Evolutionary conservation across 306 rosid species (phyloP).

Genomic region (Acmispon strigosus): DNA sequence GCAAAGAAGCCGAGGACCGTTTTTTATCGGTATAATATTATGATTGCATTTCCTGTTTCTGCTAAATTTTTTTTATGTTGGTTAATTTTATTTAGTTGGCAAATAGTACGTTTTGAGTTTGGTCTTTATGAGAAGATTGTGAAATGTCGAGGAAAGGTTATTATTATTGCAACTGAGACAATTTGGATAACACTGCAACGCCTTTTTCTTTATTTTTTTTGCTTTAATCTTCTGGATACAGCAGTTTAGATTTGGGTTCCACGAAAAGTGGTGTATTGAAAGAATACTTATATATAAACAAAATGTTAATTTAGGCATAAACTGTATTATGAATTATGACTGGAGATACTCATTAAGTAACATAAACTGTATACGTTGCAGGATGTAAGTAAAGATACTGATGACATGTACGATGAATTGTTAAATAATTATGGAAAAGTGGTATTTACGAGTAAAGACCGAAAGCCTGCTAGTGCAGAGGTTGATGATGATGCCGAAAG

Average conservation of each 20-base stretch:
- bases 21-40: slow-evolving; percentile 40
- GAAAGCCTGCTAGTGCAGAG: slow-evolving; percentile 61
- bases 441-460: slow-evolving; percentile 58
- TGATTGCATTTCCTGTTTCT: background rate
- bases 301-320: too few relatives aligned
- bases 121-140: background rate
- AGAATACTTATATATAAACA: background rate
- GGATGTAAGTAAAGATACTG: slow-evolving; percentile 67
- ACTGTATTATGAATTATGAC: background rate
- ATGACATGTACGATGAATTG: slow-evolving; percentile 82
- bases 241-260: slow-evolving; percentile 11
- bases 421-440: slow-evolving; percentile 79
- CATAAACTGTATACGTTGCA: slow-evolving; percentile 31
- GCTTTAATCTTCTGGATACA: too few relatives aligned
- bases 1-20: slow-evolving; percentile 61
- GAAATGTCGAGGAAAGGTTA: background rate
- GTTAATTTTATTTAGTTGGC: background rate
- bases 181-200: too few relatives aligned
- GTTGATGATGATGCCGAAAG: slow-evolving; percentile 90
- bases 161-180: background rate
- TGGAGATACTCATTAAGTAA: slow-evolving; percentile 4
- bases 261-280: slow-evolving; percentile 2
- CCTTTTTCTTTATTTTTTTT: too few relatives aligned
- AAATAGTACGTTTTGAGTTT: background rate
- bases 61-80: background rate